Base-by-base conservation (phyloP, 495 filamentous ascomycete genomes). In the Aspergillus nanangensis region DNA sequence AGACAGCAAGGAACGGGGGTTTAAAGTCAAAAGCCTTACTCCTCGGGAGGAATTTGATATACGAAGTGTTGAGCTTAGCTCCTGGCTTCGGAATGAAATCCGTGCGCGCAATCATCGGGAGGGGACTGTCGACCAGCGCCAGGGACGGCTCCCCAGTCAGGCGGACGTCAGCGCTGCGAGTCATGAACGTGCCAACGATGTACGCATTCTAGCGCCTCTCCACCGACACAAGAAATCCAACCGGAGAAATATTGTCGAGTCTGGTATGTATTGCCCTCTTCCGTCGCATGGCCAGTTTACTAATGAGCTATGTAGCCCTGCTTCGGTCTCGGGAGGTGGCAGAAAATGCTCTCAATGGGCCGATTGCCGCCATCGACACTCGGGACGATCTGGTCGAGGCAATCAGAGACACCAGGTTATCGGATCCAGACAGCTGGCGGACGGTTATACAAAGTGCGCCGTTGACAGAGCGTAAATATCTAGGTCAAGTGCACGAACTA, bases 161-260 rank as follows among this genome's bases (percentile, higher is more conserved):
- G 55, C 66, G 45, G 69, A 76, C 31, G 39, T 60, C 2, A 52
- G 56, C 14, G 45, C 48, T 9, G 48, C 54, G 35, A 60, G 47
- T 27, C 56, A 61, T 24, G 81, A 82, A 22, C 71, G 70, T 19
- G 74, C 79, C 37, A 83, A 83, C 54, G 82, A 91, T 47, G 92
- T 98, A 21, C 83, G 88, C 37, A 84, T 97, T 21, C 76, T 97
- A 1, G 70, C 87, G 1, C 79, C 86, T 1, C 82, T 86, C 40
- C 89, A 88, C 22, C 83, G 86, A 54, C 86, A 81, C 59, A 96
- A 96, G 65, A 98, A 96, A 69, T 83, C 83, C 32, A 96, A 94
- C 60, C 82, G 92, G 24, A 79, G 79, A 44, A 83, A 83, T 22
- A 87, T 97, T 27, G 83, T 96, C 19, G 89, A 94, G 56, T 84